Evolutionary conservation across 1,284 basidiomycete species (phyloP).

Genomic region (Rhodotorula sp.): DNA sequence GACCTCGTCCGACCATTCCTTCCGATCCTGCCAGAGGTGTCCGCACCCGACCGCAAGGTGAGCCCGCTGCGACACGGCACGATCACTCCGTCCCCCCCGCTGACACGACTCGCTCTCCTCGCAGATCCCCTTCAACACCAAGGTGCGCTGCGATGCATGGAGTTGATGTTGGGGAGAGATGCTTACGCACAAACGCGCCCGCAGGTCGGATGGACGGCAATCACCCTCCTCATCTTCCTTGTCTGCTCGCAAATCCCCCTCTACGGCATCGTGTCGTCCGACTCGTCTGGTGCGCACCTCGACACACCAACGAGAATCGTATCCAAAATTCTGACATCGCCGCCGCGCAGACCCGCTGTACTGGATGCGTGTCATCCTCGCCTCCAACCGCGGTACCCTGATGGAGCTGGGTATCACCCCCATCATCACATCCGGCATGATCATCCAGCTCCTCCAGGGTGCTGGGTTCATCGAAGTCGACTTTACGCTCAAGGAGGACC

Average conservation of each 20-base stretch:
- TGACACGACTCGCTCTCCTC: conserved; percentile 8
- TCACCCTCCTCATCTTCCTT: conserved; percentile 94
- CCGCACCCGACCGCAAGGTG: conserved; percentile 92
- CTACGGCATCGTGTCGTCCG: conserved; percentile 94
- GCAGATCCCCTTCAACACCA: conserved; percentile 41
- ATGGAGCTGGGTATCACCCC: conserved; percentile 99
- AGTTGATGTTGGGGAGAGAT: background rate
- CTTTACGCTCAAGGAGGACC: conserved; percentile 94
- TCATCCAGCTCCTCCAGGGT: conserved; percentile 97
- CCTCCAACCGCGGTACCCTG: conserved; percentile 94
- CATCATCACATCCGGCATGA: conserved; percentile 97
- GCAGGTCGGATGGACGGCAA: conserved; percentile 85
- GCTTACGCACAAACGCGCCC: background rate
- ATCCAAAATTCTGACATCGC: background rate
- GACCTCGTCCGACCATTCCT: conserved; percentile 39
- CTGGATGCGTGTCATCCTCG: conserved; percentile 99
- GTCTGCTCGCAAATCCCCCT: conserved; percentile 96
- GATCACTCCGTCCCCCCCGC: background rate
- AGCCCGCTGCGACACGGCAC: conserved; percentile 17
- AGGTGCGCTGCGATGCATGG: conserved; percentile 19
- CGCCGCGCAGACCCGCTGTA: conserved; percentile 76
- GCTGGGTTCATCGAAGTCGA: conserved; percentile 98
- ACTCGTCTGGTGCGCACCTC: conserved; percentile 62
- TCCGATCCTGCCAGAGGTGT: conserved; percentile 69
- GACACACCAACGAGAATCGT: background rate